Evolutionary conservation across 2,329 filamentous ascomycete species (phyloP).

Genomic region (Penicillium janthinellum): DNA sequence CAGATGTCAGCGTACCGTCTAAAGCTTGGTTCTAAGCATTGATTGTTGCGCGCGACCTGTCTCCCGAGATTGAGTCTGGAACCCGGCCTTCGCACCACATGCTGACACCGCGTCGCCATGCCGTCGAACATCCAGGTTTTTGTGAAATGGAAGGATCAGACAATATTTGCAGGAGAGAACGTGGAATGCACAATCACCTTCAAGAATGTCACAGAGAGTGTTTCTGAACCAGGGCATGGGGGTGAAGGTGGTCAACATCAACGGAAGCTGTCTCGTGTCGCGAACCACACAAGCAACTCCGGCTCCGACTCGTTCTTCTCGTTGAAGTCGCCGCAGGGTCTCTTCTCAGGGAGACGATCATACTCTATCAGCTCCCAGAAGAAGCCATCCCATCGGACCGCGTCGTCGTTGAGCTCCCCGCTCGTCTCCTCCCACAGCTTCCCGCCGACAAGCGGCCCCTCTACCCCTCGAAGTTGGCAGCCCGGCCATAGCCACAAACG

Average conservation of each 20-base stretch:
- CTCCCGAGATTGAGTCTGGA: conserved; percentile 13
- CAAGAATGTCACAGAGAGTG: conserved; percentile 70
- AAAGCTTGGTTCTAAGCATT: conserved; percentile 12
- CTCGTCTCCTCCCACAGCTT: conserved; percentile 44
- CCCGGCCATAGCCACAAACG: conserved; percentile 66
- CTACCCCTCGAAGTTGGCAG: conserved; percentile 37
- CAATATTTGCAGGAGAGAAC: conserved; percentile 94
- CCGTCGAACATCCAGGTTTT: conserved; percentile 87
- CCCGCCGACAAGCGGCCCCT: conserved; percentile 36
- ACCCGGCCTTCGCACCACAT: conserved; percentile 30
- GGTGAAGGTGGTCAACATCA: conserved; percentile 35
- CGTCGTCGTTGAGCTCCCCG: conserved; percentile 45
- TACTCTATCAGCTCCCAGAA: conserved; percentile 37
- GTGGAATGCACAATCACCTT: conserved; percentile 96
- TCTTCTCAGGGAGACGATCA: conserved; percentile 43
- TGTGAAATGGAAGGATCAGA: conserved; percentile 90
- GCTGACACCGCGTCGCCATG: conserved; percentile 43
- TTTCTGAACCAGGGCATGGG: conserved; percentile 33
- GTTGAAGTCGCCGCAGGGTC: conserved; percentile 39
- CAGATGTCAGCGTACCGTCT: conserved; percentile 23
- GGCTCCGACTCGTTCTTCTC: conserved; percentile 43
- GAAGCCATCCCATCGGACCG: conserved; percentile 40
- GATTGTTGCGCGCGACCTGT: conserved; percentile 9
- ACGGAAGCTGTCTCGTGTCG: conserved; percentile 41
- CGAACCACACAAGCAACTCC: conserved; percentile 33